Evolutionary conservation across 345 rosid species (phyloP), one percentile per base, ranked within the genome.

Genomic region (Cardamine resedifolia): DNA sequence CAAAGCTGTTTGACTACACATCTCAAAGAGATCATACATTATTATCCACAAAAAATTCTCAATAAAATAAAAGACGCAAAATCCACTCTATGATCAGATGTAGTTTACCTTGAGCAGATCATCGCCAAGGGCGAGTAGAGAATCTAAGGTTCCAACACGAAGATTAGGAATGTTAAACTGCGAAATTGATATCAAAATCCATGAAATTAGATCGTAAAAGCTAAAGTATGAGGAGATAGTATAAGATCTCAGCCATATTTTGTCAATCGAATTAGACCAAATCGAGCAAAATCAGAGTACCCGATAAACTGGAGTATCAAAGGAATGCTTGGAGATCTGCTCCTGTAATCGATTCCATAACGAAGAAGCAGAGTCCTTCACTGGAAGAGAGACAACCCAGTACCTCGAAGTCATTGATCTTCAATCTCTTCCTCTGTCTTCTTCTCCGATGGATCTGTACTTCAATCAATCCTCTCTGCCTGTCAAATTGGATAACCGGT

Each of bases 91-190:
- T 1, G 16, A 71, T 59, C 70, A 59, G 30, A 58, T 12, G 58
- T n/a, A 34, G 10, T 2, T 57, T 78, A 96, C 99, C 88, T 92
- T 96, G 51, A 85, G 52, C 78, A 96, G 96, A 85, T 96, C 99
- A 81, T 96, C 98, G 59, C 95, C 89, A 65, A 96, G 96, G 12
- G 98, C 74, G 6, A 96, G 97, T 66, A 96, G 97, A 56, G 98
- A 92, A 80, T 96, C 99, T 26, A 96, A 84, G 67, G 99, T 96
- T 69, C 99, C 98, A 11, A 92, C 99, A 12, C 97, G 97, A 71
- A 96, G 99, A 86, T 85, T 96, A 43, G 99, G 95, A 26, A 90
- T 88, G 79, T 87, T 92, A 64, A 96, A 96, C 98, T 96, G 85
- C 76, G 73, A 77, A 68, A 50, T 39, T 5, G 27, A 51, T 41